Conservation (phyloP, 2,329 filamentous ascomycete genomes). For the Penicillium palitans region DNA sequence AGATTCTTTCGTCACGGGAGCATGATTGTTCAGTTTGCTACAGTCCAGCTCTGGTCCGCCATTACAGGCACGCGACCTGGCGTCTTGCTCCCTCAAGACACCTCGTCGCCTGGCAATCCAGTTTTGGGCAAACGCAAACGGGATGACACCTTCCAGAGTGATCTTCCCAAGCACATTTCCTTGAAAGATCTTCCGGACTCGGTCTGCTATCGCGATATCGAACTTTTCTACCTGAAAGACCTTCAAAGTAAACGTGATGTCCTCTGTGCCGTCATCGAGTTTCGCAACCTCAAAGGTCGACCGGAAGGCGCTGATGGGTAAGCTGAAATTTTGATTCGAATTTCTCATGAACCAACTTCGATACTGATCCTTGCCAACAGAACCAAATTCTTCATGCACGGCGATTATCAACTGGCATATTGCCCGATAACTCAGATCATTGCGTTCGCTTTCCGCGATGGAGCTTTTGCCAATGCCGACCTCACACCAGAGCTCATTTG, state of each 20-base stretch:
- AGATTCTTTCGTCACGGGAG: conserved; percentile 24
- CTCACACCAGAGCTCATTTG: conserved; percentile 30
- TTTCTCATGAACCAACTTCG: conserved; percentile 1
- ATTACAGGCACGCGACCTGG: conserved; percentile 26
- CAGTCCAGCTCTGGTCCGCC: conserved; percentile 25
- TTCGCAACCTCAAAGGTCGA: conserved; percentile 30
- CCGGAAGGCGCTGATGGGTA: conserved; percentile 31
- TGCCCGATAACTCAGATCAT: conserved; percentile 29
- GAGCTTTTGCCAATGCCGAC: conserved; percentile 25
- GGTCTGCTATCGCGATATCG: conserved; percentile 28
- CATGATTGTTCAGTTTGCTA: conserved; percentile 26
- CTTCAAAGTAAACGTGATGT: conserved; percentile 25
- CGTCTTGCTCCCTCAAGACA: conserved; percentile 25
- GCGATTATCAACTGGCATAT: conserved; percentile 32
- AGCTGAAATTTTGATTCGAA: conserved; percentile 8
- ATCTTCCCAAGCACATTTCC: conserved; percentile 26
- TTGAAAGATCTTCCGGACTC: conserved; percentile 22
- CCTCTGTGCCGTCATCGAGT: conserved; percentile 31
- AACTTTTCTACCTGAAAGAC: conserved; percentile 27
- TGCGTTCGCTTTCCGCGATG: conserved; percentile 26
- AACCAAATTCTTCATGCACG: conserved; percentile 33
- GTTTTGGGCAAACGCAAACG: conserved; percentile 20
- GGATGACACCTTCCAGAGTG: conserved; percentile 18
- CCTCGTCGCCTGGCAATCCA: conserved; percentile 11
- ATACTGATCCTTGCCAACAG: conserved; percentile 16